A percentile compares a stretch with the other conserved stretches of the same genome.
Evolutionary conservation across 2,329 filamentous ascomycete species (phyloP).

Genomic region (Colletotrichum karsti): DNA sequence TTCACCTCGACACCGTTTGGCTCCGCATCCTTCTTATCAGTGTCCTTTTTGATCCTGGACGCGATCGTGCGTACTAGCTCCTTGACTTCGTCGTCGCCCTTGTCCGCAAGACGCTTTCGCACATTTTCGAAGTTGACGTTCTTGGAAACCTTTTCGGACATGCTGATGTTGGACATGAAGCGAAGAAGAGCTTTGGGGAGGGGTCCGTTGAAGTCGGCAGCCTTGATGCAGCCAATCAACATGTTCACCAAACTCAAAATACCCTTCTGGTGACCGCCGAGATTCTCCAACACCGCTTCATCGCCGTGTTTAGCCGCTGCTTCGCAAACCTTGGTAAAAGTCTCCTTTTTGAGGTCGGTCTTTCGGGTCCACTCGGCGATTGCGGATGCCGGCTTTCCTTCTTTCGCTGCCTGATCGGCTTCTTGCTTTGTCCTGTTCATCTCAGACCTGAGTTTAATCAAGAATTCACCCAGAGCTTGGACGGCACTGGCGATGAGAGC

Average conservation of each 20-base stretch:
- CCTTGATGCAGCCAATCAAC: constrained; percentile 62
- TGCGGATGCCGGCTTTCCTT: constrained; percentile 46
- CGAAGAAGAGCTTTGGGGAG: constrained; percentile 65
- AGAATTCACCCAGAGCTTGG: constrained; percentile 58
- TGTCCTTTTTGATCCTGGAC: constrained; percentile 50
- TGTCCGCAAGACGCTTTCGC: constrained; percentile 69
- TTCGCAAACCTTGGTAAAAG: constrained; percentile 60
- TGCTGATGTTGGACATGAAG: constrained; percentile 69
- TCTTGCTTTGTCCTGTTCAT: constrained; percentile 57
- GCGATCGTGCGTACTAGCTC: constrained; percentile 67
- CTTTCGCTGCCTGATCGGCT: constrained; percentile 51
- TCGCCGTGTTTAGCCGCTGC: constrained; percentile 64
- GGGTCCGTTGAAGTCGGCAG: constrained; percentile 60
- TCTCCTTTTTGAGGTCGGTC: constrained; percentile 54
- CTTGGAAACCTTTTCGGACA: constrained; percentile 68
- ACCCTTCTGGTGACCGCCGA: constrained; percentile 66
- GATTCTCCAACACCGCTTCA: constrained; percentile 63
- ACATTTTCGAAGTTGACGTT: constrained; percentile 74
- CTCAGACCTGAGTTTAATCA: constrained; percentile 56
- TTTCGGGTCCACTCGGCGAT: constrained; percentile 48
- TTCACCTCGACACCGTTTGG: constrained; percentile 34
- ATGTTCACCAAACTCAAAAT: constrained; percentile 63
- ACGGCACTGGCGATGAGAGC: constrained; percentile 55
- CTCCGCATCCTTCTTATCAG: constrained; percentile 33
- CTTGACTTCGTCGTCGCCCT: constrained; percentile 72